These are phyloP conservation scores for Thuja plicata DNA, from an alignment of 83 land plant species.

Conservation along the genomic window DNA sequence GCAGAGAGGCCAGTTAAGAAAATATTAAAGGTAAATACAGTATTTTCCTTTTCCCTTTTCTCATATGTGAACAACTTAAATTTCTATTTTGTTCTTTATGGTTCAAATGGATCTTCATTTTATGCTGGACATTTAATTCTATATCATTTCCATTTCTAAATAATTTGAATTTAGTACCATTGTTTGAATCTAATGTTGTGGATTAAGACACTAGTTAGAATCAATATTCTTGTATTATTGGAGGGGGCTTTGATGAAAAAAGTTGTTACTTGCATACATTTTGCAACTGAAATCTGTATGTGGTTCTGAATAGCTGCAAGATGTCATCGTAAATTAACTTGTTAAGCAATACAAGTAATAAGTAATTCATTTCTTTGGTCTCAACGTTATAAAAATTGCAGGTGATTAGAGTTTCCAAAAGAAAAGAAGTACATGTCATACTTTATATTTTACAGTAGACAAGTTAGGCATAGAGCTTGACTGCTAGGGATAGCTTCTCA, in stretches of 20 bases:
- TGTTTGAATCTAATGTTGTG: background rate
- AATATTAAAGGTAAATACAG: conserved; percentile 46
- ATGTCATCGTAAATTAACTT: background rate
- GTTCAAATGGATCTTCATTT: background rate
- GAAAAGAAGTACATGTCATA: background rate
- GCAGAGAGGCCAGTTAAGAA: conserved; percentile 28
- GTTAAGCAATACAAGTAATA: background rate
- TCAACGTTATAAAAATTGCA: background rate
- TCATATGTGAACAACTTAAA: background rate
- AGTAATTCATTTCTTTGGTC: background rate
- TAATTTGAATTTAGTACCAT: background rate
- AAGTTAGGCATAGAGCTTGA: background rate
- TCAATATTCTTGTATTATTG: background rate
- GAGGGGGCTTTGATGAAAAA: background rate
- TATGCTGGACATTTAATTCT: background rate
- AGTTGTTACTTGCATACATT: background rate
- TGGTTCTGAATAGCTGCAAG: background rate
- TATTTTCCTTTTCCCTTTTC: background rate
- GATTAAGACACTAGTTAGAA: background rate
- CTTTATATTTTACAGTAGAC: background rate
- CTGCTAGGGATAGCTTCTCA: background rate
- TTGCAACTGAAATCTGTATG: background rate
- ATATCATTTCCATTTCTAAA: background rate
- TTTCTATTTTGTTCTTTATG: background rate
- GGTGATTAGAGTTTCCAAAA: too few species aligned